Evolutionary conservation across 139 green algal species (phyloP).

Genomic region (Dunaliella sp.): DNA sequence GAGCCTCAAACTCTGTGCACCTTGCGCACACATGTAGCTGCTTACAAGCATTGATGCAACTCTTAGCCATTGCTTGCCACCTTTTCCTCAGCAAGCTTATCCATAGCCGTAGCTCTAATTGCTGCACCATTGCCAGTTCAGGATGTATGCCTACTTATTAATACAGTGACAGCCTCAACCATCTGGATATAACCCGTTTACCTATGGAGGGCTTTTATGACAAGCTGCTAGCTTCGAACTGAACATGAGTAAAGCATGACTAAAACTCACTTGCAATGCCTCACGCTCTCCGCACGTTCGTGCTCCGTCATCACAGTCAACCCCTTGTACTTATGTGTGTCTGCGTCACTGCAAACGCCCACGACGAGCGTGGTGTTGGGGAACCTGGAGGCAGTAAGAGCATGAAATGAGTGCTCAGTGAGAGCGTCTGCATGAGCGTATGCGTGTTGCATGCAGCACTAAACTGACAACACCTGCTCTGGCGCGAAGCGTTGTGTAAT

Average conservation of each 20-base stretch:
- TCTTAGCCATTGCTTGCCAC: no score
- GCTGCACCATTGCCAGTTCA: neutral
- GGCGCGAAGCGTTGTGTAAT: neutral
- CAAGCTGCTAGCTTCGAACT: no score
- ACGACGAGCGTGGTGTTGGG: constrained; percentile 78
- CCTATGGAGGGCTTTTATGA: no score
- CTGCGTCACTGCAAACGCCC: constrained; percentile 78
- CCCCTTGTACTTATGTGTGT: constrained; percentile 84
- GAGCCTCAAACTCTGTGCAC: no score
- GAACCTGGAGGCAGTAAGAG: constrained; percentile 75
- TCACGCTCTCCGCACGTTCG: constrained; percentile 83
- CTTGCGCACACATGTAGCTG: no score
- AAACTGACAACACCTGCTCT: neutral
- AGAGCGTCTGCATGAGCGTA: no score
- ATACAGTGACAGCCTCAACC: neutral
- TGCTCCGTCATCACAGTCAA: constrained; percentile 87
- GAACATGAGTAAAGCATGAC: no score
- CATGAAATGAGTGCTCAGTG: no score
- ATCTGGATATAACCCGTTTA: neutral
- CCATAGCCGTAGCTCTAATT: no score
- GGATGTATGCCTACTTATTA: neutral
- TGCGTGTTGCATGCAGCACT: neutral
- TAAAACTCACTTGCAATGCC: constrained; percentile 73
- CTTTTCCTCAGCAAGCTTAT: no score
- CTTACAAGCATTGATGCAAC: no score